These are phyloP conservation scores for Lathyrus aphaca DNA, from an alignment of 306 rosid genomes.

Conservation along the genomic window DNA sequence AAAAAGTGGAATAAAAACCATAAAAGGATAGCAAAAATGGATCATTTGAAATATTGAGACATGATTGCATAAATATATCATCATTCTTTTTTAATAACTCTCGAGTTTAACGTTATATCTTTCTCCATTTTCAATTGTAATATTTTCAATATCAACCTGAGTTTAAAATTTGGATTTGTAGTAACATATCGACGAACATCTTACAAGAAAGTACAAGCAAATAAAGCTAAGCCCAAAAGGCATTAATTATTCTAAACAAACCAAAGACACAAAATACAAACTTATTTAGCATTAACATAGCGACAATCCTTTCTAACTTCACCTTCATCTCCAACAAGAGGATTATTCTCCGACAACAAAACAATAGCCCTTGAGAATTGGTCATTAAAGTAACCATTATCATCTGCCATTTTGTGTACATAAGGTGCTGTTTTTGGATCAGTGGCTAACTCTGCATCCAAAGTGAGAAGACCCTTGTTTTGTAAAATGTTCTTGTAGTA, in stretches of 20 bases:
- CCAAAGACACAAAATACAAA: not conserved
- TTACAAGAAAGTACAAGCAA: not conserved
- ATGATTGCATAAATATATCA: no score
- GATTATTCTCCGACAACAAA: constrained; percentile 67
- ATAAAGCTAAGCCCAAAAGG: not conserved
- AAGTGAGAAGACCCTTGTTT: constrained; percentile 65
- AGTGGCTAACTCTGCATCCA: constrained; percentile 65
- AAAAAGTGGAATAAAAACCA: no score
- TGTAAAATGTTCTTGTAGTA: constrained; percentile 70
- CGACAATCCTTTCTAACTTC: constrained; percentile 84
- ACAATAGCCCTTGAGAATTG: constrained; percentile 69
- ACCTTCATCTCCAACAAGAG: constrained; percentile 62
- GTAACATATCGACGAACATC: not conserved
- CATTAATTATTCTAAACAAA: not conserved
- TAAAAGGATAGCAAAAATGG: no score
- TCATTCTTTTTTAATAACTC: no score
- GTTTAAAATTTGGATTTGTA: not conserved
- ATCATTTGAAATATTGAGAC: no score
- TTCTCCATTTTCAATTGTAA: no score
- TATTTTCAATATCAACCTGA: no score
- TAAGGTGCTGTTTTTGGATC: constrained; percentile 67
- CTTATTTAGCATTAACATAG: constrained; percentile 49
- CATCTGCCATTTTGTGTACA: constrained; percentile 72
- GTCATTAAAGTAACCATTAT: constrained; percentile 63
- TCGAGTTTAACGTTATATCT: no score